A percentile compares a stretch with the other conserved stretches of the same genome.
phyloP scores from a whole-genome alignment of 176 grass and related monocot species.

The Oryza brachyantha region DNA sequence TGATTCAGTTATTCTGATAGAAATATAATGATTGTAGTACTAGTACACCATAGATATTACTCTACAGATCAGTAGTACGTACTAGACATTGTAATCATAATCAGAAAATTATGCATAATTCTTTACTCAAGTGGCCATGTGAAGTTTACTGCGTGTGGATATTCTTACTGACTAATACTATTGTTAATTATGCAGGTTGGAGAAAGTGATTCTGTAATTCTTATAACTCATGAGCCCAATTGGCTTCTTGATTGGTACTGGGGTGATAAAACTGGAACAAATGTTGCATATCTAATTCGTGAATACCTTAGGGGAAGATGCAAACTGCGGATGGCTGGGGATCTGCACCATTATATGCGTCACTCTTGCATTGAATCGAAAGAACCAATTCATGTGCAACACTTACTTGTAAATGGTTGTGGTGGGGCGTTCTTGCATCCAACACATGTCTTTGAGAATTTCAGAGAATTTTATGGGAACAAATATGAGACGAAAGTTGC shows the following conservation, averaged over 20 bases:
- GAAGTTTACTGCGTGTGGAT: background rate
- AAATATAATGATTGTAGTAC: background rate
- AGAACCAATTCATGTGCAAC: constrained; percentile 66
- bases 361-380: constrained; percentile 61
- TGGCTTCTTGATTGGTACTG: constrained; percentile 99
- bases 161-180: background rate
- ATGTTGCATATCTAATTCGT: constrained; percentile 74
- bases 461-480: constrained; percentile 74
- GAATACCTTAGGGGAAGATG: constrained; percentile 91
- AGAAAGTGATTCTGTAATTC: constrained; percentile 78
- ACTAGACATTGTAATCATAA: constrained; percentile 8
- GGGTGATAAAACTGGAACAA: constrained; percentile 69
- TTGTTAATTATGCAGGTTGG: constrained; percentile 57
- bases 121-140: background rate
- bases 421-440: constrained; percentile 97
- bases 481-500: constrained; percentile 74
- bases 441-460: constrained; percentile 87
- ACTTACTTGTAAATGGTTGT: constrained; percentile 97
- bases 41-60: background rate
- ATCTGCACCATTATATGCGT: constrained; percentile 99
- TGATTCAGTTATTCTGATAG: background rate
- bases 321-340: constrained; percentile 89
- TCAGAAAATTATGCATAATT: constrained; percentile 12
- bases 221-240: constrained; percentile 95
- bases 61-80: constrained; percentile 4